Percentiles rank a stretch among this genome's conserved stretches.
phyloP scores from a whole-genome alignment of 208 protist species.

The Entamoeba invadens region DNA sequence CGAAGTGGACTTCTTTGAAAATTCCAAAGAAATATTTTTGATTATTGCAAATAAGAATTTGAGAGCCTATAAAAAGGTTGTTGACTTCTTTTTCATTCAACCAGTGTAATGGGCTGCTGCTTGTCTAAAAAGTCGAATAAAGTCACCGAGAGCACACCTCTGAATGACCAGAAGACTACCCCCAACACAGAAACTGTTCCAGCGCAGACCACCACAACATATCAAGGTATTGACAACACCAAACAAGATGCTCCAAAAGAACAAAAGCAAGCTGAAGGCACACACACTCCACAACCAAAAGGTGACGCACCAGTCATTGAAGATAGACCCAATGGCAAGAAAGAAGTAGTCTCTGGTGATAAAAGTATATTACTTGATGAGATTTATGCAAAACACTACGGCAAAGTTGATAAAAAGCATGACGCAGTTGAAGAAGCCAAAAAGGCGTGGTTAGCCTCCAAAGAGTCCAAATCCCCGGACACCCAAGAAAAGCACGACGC shows the following conservation, averaged over 20 bases:
- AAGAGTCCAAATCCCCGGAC: not conserved
- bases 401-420: not conserved
- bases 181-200: not conserved
- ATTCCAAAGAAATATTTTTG: too few species aligned
- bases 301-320: not conserved
- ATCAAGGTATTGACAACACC: not conserved
- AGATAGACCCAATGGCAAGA: not conserved
- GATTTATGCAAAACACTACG: not conserved
- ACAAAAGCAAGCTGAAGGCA: not conserved
- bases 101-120: not conserved
- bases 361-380: not conserved
- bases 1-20: too few species aligned
- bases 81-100: too few species aligned
- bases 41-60: too few species aligned
- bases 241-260: not conserved
- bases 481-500: not conserved
- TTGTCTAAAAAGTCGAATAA: not conserved
- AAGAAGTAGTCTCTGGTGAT: not conserved
- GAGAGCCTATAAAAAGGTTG: too few species aligned
- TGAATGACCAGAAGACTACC: not conserved
- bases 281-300: not conserved
- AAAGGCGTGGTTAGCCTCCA: not conserved
- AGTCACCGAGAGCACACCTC: not conserved
- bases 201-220: not conserved
- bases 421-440: not conserved